A percentile compares a stretch with the other conserved stretches of the same genome.
Evolutionary conservation across 2,329 filamentous ascomycete genomes (phyloP).

Genomic region (Dichotomopilus funicola): DNA sequence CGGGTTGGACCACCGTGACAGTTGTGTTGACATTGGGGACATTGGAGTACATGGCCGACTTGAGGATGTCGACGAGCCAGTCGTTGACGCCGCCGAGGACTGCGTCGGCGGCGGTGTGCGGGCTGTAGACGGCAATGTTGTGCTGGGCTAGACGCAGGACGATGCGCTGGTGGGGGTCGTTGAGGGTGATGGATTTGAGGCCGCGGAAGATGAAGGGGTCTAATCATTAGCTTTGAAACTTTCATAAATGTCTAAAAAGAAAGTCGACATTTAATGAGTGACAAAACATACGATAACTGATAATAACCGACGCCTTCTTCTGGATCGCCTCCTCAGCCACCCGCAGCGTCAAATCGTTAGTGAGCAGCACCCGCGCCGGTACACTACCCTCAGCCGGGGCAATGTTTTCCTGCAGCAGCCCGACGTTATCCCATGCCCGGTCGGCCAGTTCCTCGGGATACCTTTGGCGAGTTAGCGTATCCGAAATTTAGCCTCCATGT

Average conservation of each 20-base stretch:
- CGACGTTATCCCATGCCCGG: conserved; percentile 93
- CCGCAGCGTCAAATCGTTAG: conserved; percentile 82
- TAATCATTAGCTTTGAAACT: conserved; percentile 29
- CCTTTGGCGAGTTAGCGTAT: conserved; percentile 36
- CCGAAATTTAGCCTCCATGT: not conserved
- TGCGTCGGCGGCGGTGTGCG: conserved; percentile 91
- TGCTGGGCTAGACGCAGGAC: conserved; percentile 75
- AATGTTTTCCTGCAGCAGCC: conserved; percentile 57
- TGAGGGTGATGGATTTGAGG: conserved; percentile 78
- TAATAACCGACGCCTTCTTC: conserved; percentile 67
- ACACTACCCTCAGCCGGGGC: conserved; percentile 18
- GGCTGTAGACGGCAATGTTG: conserved; percentile 86
- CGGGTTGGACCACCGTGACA: conserved; percentile 40
- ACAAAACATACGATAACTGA: conserved; percentile 69
- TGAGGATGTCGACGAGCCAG: conserved; percentile 86
- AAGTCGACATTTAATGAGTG: not conserved
- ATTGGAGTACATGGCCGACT: too few relatives aligned
- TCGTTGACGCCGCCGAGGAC: conserved; percentile 80
- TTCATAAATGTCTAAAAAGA: not conserved
- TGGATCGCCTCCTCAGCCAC: conserved; percentile 87
- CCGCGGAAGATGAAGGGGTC: conserved; percentile 95
- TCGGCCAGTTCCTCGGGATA: conserved; percentile 89
- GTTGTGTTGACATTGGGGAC: conserved; percentile 25
- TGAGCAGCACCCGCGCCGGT: conserved; percentile 45
- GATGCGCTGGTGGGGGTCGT: conserved; percentile 79